Evolutionary conservation across 352 stramenopile genomes (phyloP), one percentile per base, ranked within the genome.

Genomic region (Globisporangium cystogenes): DNA sequence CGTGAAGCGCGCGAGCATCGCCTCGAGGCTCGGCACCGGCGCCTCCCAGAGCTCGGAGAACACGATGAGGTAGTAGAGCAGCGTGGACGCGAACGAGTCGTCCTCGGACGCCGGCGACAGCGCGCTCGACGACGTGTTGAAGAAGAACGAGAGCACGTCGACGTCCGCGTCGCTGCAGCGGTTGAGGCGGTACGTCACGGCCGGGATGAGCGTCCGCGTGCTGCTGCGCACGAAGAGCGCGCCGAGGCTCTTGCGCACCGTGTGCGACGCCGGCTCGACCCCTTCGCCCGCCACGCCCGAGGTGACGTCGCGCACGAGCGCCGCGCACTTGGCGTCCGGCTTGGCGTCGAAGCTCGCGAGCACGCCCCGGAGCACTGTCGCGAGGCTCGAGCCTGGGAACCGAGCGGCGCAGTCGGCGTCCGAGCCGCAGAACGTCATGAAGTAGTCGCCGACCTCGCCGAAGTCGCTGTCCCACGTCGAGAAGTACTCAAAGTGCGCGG

Each of bases 1-100:
- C 7, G 57, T 68, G 48, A 74, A 81, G 0, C 62, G 43, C 0
- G 51, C 16, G 53, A 83, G 64, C 2, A 52, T 49, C 4, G 29
- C 1, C 1, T n/a, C n/a, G n/a, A 51, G 18, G 4, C 41, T 53
- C 5, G 61, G 61, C 44, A 68, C 36, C 0, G 74, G 74, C 12
- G 16, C 61, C 18, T 79, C 70, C 70, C 73, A 86, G 57, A 82
- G 74, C 43, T 86, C 74, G 1, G 72, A 83, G 47, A 69, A 76
- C 3, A 69, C 62, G 16, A 86, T 61, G 16, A 82, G 57, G 39
- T 82, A 63, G 49, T 83, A 75, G 4, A 76, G 57, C 12, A 82
- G 52, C 3, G 35, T 65, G 1, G 68, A 77, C 20, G 53, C n/a
- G 26, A 63, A 67, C 0, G 46, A 58, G 12, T 46, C 37, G n/a